A percentile compares a stretch with the other conserved stretches of the same genome.
phyloP scores from a whole-genome alignment of 2,329 filamentous ascomycete species.

The Coniella lustricola region DNA sequence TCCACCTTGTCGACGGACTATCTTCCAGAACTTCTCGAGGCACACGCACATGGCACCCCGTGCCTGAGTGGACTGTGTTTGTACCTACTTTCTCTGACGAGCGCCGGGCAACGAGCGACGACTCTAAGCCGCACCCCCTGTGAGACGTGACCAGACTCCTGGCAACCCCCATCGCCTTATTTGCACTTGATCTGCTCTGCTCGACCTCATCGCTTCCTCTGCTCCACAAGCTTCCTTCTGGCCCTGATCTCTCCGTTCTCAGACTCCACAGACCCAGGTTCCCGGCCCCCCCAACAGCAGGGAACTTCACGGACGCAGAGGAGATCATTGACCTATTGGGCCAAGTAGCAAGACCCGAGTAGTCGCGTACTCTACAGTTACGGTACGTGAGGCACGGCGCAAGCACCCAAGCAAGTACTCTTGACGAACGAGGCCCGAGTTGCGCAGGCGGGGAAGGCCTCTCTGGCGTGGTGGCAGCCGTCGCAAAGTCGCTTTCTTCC shows the following conservation, averaged over 20 bases:
- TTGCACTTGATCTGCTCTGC: constrained; percentile 4
- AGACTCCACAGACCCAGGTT: neutral
- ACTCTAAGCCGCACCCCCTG: constrained; percentile 5
- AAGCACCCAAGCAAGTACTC: too few species aligned
- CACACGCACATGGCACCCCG: constrained; percentile 6
- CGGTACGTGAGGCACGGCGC: too few species aligned
- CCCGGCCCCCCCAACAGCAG: neutral
- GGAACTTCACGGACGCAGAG: neutral
- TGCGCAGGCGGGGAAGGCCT: too few species aligned
- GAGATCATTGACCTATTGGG: too few species aligned
- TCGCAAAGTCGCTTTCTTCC: too few species aligned
- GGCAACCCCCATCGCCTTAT: constrained; percentile 3
- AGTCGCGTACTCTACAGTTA: too few species aligned
- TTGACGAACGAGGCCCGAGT: too few species aligned
- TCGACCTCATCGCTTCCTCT: neutral
- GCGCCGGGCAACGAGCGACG: neutral
- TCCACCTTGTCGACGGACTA: constrained; percentile 4
- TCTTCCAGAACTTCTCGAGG: constrained; percentile 3
- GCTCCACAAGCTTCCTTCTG: constrained; percentile 2
- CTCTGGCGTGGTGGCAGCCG: too few species aligned
- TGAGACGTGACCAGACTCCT: constrained; percentile 11
- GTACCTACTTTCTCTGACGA: neutral
- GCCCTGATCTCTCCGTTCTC: neutral
- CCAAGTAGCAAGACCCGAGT: too few species aligned
- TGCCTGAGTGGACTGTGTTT: constrained; percentile 12